Percentiles rank a stretch among this genome's conserved stretches.
phyloP scores from a whole-genome alignment of 345 rosid species.

The Syzygium oleosum region DNA sequence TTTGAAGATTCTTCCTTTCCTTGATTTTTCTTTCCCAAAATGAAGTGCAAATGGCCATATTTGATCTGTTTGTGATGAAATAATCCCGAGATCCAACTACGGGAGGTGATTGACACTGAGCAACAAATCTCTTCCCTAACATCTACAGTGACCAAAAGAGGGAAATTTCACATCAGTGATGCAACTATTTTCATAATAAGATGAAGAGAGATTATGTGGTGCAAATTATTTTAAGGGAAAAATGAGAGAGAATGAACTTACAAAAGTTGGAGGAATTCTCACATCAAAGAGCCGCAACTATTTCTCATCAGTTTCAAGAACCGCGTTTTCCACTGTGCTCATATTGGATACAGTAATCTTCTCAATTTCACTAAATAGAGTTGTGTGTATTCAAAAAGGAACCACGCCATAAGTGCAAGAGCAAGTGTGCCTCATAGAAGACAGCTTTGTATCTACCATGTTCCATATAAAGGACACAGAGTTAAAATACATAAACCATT shows the following conservation, averaged over 20 bases:
- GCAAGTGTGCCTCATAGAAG: constrained; percentile 67
- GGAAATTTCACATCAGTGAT: background rate
- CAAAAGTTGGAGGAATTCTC: constrained; percentile 74
- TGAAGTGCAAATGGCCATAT: background rate
- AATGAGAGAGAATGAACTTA: constrained; percentile 27
- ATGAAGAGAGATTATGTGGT: background rate
- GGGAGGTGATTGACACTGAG: background rate
- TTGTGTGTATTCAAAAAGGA: constrained; percentile 58
- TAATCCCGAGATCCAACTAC: background rate
- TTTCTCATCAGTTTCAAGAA: constrained; percentile 47
- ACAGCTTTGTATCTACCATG: constrained; percentile 84
- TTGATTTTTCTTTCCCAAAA: background rate
- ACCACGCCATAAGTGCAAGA: constrained; percentile 70
- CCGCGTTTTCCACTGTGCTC: constrained; percentile 22
- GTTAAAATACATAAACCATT: background rate
- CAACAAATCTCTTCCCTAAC: background rate
- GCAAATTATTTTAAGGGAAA: background rate
- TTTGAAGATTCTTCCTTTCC: background rate
- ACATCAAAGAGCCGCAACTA: constrained; percentile 71
- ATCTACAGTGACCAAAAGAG: background rate
- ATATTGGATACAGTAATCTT: constrained; percentile 24
- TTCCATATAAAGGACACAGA: constrained; percentile 11
- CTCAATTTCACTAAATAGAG: constrained; percentile 32
- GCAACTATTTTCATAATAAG: background rate
- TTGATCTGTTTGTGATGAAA: background rate